These are phyloP conservation scores for Hymenoscyphus linearis DNA, from an alignment of 2,329 filamentous ascomycete species.

Conservation along the genomic window DNA sequence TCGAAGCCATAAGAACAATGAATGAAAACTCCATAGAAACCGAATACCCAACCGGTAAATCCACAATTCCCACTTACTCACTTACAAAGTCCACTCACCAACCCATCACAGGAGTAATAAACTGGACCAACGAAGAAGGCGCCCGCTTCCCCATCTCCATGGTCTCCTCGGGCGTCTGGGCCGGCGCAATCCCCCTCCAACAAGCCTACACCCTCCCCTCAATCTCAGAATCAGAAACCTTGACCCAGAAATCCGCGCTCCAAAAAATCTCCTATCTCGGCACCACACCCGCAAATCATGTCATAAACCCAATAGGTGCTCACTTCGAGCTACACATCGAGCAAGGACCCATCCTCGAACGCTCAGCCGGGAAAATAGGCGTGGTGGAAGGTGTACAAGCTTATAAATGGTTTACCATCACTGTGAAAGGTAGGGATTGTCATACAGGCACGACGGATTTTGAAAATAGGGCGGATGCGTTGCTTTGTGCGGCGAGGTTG, in stretches of 20 bases:
- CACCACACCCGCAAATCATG: conserved; percentile 47
- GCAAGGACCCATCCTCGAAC: conserved; percentile 72
- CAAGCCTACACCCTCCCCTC: conserved; percentile 57
- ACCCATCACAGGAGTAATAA: conserved; percentile 50
- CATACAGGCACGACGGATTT: conserved; percentile 74
- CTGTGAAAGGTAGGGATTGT: conserved; percentile 59
- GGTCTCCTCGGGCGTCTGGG: conserved; percentile 72
- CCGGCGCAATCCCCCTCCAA: conserved; percentile 58
- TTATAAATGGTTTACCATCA: conserved; percentile 68
- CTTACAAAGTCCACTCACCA: neutral
- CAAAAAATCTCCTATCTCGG: conserved; percentile 69
- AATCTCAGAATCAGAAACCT: conserved; percentile 55
- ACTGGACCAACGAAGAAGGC: conserved; percentile 78
- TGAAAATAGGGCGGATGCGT: conserved; percentile 58
- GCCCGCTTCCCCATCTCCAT: conserved; percentile 74
- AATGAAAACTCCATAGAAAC: conserved; percentile 64
- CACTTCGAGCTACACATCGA: conserved; percentile 86
- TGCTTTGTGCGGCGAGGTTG: conserved; percentile 62
- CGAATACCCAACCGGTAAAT: conserved; percentile 45
- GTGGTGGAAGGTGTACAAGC: conserved; percentile 70
- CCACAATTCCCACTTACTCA: conserved; percentile 43
- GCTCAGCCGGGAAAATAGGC: conserved; percentile 56
- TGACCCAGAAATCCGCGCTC: conserved; percentile 65
- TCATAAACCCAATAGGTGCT: conserved; percentile 60
- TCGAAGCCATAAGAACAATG: conserved; percentile 67